Base-by-base conservation (phyloP, 2,329 filamentous ascomycete species). In the Didymella arachidicola region DNA sequence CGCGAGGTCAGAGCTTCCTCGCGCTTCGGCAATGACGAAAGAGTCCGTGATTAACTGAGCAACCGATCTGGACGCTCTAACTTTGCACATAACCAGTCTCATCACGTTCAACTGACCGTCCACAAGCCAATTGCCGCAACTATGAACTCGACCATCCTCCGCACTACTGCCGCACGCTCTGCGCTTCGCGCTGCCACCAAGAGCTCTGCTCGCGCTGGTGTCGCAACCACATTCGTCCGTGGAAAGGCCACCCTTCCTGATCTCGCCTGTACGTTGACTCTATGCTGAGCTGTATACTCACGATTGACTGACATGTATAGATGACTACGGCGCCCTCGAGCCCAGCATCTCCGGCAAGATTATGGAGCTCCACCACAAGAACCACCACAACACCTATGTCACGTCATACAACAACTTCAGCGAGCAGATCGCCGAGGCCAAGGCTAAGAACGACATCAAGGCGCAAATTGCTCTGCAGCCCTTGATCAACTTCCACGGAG, bases 311-410 rank as follows among this genome's bases (percentile, higher is more conserved):
- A 10, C 3, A 0, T 1, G 1, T 2, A 0, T 67, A 97, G 94
- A 98, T 78, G 95, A 97, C 84, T 99, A 97, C 79, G 92, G 90
- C 76, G 95, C 93, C 51, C 92, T 99, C 72, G 95, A 99, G 82
- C 87, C 86, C 67, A 79, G 84, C 75, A 85, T 97, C 82, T 93
- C 90, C 47, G 90, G 90, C 78, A 87, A 95, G 81, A 97, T 97
- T 83, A 97, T 97, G 93, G 91, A 96, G 82, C 87, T 96, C 44
- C 93, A 97, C 84, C 91, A 97, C 86, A 89, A 86, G 81, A 94
- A 93, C 81, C 93, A 97, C 85, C 93, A 97, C 83, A 88, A 94
- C 80, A 93, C 93, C 73, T 97, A 97, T 78, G 92, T 97, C 70
- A 95, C 88, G 79, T 90, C 89, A 77, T 91, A 91, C 83, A 97